Evolutionary conservation across 345 rosid genomes (phyloP).

Genomic region (Luvunga scandens): DNA sequence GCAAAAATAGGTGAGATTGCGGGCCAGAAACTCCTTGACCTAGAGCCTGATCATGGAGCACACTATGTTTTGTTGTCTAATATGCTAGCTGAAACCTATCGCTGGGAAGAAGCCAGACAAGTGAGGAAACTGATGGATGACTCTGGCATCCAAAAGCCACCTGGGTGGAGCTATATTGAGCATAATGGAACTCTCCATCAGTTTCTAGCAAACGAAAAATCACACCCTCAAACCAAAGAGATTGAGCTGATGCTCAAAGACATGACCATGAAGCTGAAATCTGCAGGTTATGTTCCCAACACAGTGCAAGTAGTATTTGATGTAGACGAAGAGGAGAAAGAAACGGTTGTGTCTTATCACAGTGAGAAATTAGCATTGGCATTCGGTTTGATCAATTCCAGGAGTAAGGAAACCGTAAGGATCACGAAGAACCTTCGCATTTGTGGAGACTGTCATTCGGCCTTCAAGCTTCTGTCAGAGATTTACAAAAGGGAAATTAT

Average conservation of each 20-base stretch:
- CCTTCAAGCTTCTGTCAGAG: slow-evolving; percentile 34
- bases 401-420: slow-evolving; percentile 25
- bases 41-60: slow-evolving; percentile 39
- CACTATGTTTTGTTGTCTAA: slow-evolving; percentile 32
- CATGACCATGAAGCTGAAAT: slow-evolving; percentile 30
- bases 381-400: slow-evolving; percentile 27
- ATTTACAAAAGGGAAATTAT: slow-evolving; percentile 33
- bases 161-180: slow-evolving; percentile 36
- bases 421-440: slow-evolving; percentile 44
- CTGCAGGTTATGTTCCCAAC: slow-evolving; percentile 30
- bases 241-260: slow-evolving; percentile 32
- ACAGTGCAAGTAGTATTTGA: slow-evolving; percentile 33
- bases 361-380: slow-evolving; percentile 47
- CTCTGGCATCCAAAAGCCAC: slow-evolving; percentile 32
- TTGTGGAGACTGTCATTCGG: slow-evolving; percentile 42
- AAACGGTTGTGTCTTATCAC: slow-evolving; percentile 35
- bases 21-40: slow-evolving; percentile 20
- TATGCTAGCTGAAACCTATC: slow-evolving; percentile 28
- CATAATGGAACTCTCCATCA: slow-evolving; percentile 28
- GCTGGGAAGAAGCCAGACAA: slow-evolving; percentile 34
- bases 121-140: slow-evolving; percentile 39
- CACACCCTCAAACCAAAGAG: slow-evolving; percentile 19
- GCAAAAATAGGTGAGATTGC: slow-evolving; percentile 33
- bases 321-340: slow-evolving; percentile 42
- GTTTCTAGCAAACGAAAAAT: slow-evolving; percentile 28